These are phyloP conservation scores for Fonsecaea monophora DNA, from an alignment of 2,329 filamentous ascomycete genomes.

Conservation along the genomic window DNA sequence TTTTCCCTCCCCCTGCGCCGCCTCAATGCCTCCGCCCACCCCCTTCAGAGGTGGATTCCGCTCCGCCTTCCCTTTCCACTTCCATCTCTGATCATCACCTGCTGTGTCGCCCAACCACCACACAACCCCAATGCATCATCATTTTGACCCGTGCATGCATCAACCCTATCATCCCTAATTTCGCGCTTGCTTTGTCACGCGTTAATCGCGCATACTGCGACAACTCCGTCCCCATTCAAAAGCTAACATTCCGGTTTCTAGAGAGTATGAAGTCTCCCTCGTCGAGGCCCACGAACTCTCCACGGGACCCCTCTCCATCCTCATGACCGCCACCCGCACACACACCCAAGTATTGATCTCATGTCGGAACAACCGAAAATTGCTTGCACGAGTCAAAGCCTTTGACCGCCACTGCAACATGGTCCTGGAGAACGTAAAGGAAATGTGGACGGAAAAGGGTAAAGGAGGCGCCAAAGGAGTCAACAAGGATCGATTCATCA, in stretches of 20 bases:
- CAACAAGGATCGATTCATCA: conserved; percentile 98
- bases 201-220: not conserved
- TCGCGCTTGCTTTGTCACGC: not conserved
- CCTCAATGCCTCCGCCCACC: conserved; percentile 34
- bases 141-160: conserved; percentile 1
- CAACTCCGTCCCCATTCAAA: not conserved
- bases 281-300: conserved; percentile 81
- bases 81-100: conserved; percentile 19
- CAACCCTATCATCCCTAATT: not conserved
- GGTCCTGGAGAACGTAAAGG: conserved; percentile 95
- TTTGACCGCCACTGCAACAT: conserved; percentile 99
- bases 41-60: conserved; percentile 35
- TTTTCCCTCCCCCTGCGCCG: conserved; percentile 22
- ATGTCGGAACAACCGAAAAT: conserved; percentile 97
- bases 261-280: conserved; percentile 88
- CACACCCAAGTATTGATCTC: conserved; percentile 97
- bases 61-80: conserved; percentile 35
- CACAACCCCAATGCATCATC: conserved; percentile 8
- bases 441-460: conserved; percentile 98
- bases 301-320: conserved; percentile 83
- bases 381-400: conserved; percentile 95
- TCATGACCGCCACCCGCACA: conserved; percentile 93
- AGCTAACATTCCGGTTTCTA: conserved; percentile 47
- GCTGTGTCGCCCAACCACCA: conserved; percentile 1
- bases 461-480: conserved; percentile 90